Conservation (phyloP, 495 filamentous ascomycete species). For the Penicillium lividum region DNA sequence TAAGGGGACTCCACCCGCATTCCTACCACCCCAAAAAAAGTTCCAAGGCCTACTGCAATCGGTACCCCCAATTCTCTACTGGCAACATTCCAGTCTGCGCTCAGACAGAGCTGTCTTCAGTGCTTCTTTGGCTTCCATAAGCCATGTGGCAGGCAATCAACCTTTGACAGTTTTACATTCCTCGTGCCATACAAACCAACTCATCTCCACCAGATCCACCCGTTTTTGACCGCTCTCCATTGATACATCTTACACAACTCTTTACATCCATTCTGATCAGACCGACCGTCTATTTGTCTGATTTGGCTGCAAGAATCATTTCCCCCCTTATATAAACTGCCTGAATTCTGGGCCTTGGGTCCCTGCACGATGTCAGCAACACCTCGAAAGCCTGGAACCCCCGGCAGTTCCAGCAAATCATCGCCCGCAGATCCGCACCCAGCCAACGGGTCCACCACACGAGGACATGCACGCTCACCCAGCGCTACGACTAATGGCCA, state of each 20-base stretch:
- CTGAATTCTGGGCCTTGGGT: constrained; percentile 22
- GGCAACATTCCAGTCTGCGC: constrained; percentile 24
- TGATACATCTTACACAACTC: constrained; percentile 22
- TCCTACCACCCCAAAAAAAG: constrained; percentile 16
- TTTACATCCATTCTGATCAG: constrained; percentile 10
- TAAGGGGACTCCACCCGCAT: constrained; percentile 29
- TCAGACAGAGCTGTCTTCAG: constrained; percentile 21
- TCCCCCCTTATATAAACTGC: constrained; percentile 20
- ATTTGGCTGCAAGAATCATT: constrained; percentile 10
- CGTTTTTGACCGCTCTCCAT: constrained; percentile 33
- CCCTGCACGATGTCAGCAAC: constrained; percentile 44
- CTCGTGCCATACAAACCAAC: constrained; percentile 9
- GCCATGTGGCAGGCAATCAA: constrained; percentile 33
- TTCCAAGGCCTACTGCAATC: constrained; percentile 20
- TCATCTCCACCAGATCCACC: constrained; percentile 25
- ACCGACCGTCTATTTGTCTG: constrained; percentile 2
- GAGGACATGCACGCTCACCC: constrained; percentile 46
- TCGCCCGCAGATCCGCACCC: constrained; percentile 36
- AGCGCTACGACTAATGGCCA: constrained; percentile 41
- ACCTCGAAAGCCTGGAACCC: constrained; percentile 46
- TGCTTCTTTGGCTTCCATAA: constrained; percentile 22
- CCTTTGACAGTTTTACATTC: constrained; percentile 30
- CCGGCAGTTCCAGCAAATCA: constrained; percentile 43
- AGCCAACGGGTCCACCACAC: constrained; percentile 40
- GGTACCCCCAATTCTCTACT: constrained; percentile 16